These are phyloP conservation scores for Stipa capillata DNA, from an alignment of 176 grass and related monocot species.

Conservation along the genomic window DNA sequence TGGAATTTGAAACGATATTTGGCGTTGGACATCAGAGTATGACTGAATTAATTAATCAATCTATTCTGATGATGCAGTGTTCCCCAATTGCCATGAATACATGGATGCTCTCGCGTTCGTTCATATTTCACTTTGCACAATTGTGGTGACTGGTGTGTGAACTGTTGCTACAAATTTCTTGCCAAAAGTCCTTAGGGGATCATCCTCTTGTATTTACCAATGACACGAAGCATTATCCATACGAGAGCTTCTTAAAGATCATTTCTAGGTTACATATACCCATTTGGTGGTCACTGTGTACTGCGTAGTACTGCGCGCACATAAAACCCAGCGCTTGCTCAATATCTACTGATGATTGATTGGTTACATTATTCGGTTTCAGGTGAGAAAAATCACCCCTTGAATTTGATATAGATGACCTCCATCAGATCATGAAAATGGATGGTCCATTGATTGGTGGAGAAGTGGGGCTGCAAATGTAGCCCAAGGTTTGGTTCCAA, in stretches of 20 bases:
- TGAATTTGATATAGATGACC: neutral
- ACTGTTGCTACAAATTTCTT: neutral
- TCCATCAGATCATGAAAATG: neutral
- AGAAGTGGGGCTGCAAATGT: slow-evolving; percentile 25
- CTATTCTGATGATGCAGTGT: neutral
- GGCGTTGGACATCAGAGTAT: neutral
- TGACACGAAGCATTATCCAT: too few relatives aligned
- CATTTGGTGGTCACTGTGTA: neutral
- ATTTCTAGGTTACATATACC: too few relatives aligned
- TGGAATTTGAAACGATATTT: neutral
- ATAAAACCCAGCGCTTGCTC: neutral
- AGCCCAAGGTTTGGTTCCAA: slow-evolving; percentile 14
- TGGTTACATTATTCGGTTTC: neutral
- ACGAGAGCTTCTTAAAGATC: too few relatives aligned
- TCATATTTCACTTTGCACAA: neutral
- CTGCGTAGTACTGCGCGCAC: too few relatives aligned
- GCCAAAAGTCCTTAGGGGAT: too few relatives aligned
- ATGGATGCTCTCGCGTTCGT: neutral
- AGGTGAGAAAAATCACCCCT: too few relatives aligned
- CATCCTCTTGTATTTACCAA: too few relatives aligned
- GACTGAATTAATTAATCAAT: neutral
- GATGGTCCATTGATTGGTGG: slow-evolving; percentile 10
- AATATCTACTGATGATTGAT: neutral
- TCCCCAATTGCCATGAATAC: neutral
- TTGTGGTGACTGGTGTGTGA: neutral